Evolutionary conservation across 306 rosid species (phyloP).

Genomic region (Vachellia pachyceras): DNA sequence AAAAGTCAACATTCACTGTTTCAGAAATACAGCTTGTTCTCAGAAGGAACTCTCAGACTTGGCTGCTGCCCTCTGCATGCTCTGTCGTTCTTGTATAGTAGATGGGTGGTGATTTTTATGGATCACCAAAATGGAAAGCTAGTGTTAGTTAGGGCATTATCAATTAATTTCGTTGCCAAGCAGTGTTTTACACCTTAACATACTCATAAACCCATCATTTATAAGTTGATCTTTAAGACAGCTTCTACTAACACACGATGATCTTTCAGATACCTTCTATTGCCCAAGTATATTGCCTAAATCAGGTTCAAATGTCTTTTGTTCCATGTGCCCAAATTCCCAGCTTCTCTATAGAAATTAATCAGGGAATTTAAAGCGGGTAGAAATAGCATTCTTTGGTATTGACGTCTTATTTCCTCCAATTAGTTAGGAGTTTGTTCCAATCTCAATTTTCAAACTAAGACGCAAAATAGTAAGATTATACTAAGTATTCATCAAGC

Average conservation of each 20-base stretch:
- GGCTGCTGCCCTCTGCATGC: neutral
- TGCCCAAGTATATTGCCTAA: neutral
- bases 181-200: neutral
- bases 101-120: neutral
- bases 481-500: slow-evolving; percentile 23
- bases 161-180: neutral
- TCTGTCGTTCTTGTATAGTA: neutral
- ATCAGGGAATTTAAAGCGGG: neutral
- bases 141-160: neutral
- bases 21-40: neutral
- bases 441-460: slow-evolving; percentile 26
- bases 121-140: slow-evolving; percentile 2
- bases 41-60: neutral
- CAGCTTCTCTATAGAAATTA: slow-evolving; percentile 4
- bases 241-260: neutral
- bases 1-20: slow-evolving; percentile 4
- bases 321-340: neutral
- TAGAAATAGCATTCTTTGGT: neutral
- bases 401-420: neutral
- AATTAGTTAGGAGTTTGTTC: neutral
- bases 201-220: neutral
- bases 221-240: neutral
- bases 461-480: neutral
- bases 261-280: neutral
- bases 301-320: slow-evolving; percentile 10